phyloP scores from a whole-genome alignment of 495 filamentous ascomycete genomes.

The Achaetomiella virescens region DNA sequence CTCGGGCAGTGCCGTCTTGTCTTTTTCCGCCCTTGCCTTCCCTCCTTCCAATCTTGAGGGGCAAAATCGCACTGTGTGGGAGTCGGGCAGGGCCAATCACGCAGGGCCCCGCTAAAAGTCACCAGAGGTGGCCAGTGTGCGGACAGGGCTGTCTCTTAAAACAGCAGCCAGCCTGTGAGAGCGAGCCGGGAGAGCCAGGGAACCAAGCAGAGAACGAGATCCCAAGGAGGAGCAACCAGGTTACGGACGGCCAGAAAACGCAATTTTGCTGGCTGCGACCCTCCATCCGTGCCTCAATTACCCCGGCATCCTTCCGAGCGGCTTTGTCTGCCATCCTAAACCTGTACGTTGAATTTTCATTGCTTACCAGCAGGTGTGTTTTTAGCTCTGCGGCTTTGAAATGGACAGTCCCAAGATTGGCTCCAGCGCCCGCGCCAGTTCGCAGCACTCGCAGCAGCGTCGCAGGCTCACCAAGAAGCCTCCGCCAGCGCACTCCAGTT shows the following conservation, averaged over 20 bases:
- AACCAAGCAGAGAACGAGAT: slow-evolving; percentile 11
- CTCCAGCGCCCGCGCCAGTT: slow-evolving; percentile 32
- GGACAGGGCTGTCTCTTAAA: too few relatives aligned
- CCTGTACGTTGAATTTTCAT: slow-evolving; percentile 13
- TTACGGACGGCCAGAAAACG: slow-evolving; percentile 21
- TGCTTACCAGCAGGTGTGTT: slow-evolving; percentile 14
- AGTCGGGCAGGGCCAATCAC: slow-evolving; percentile 12
- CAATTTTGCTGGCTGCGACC: slow-evolving; percentile 25
- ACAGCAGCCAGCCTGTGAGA: background rate
- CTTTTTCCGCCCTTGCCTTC: too few relatives aligned
- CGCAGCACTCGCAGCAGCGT: slow-evolving; percentile 36
- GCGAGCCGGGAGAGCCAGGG: background rate
- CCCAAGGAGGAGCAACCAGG: background rate
- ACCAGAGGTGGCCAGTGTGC: slow-evolving; percentile 11
- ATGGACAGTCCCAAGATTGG: slow-evolving; percentile 39
- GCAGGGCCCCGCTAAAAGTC: slow-evolving; percentile 6
- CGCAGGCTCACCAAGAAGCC: slow-evolving; percentile 53
- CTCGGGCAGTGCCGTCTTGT: too few relatives aligned
- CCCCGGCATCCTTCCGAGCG: slow-evolving; percentile 3
- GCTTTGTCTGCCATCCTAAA: slow-evolving; percentile 5
- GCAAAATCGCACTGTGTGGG: slow-evolving; percentile 22
- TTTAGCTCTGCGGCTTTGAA: slow-evolving; percentile 12
- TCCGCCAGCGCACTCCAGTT: slow-evolving; percentile 33
- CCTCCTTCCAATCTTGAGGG: background rate
- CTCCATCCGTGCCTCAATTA: slow-evolving; percentile 25